These are phyloP conservation scores for Aureobasidium sp. DNA, from an alignment of 2,329 filamentous ascomycete species.

Conservation along the genomic window DNA sequence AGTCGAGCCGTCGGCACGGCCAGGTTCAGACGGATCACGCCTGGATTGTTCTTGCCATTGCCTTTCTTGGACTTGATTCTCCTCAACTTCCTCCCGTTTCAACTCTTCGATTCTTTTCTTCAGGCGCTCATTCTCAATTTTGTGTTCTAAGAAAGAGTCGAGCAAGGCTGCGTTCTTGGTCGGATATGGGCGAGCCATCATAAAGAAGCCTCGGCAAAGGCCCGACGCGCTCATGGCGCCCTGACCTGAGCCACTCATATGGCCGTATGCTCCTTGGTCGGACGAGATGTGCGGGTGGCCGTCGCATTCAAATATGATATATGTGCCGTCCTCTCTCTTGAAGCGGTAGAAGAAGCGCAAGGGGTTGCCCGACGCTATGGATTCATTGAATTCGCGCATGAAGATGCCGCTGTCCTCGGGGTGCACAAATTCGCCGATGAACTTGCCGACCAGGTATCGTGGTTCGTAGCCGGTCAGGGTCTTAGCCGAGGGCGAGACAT, in stretches of 20 bases:
- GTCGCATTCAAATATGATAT: slow-evolving; percentile 80
- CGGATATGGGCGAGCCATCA: slow-evolving; percentile 86
- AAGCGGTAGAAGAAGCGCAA: slow-evolving; percentile 84
- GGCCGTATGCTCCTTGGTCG: slow-evolving; percentile 44
- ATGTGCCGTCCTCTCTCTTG: slow-evolving; percentile 64
- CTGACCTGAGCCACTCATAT: slow-evolving; percentile 49
- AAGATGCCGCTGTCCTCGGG: slow-evolving; percentile 78
- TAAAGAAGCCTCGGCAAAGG: slow-evolving; percentile 83
- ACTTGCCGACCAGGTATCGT: slow-evolving; percentile 63
- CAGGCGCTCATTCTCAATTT: slow-evolving; percentile 88
- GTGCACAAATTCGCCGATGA: slow-evolving; percentile 78
- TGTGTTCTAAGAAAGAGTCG: slow-evolving; percentile 92
- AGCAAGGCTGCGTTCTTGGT: slow-evolving; percentile 78
- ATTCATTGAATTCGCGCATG: slow-evolving; percentile 81
- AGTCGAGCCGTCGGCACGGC: slow-evolving; percentile 32
- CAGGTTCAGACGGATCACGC: slow-evolving; percentile 36
- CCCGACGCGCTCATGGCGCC: slow-evolving; percentile 45
- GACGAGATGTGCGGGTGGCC: slow-evolving; percentile 83
- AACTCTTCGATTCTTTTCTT: slow-evolving; percentile 78
- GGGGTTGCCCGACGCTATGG: slow-evolving; percentile 71
- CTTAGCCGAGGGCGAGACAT: slow-evolving; percentile 74
- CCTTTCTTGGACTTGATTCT: slow-evolving; percentile 59
- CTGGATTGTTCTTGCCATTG: slow-evolving; percentile 45
- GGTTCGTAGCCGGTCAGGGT: slow-evolving; percentile 67
- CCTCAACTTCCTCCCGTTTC: slow-evolving; percentile 76